Evolutionary conservation across 2,329 filamentous ascomycete genomes (phyloP).

Genomic region (Pseudogymnoascus sp.): DNA sequence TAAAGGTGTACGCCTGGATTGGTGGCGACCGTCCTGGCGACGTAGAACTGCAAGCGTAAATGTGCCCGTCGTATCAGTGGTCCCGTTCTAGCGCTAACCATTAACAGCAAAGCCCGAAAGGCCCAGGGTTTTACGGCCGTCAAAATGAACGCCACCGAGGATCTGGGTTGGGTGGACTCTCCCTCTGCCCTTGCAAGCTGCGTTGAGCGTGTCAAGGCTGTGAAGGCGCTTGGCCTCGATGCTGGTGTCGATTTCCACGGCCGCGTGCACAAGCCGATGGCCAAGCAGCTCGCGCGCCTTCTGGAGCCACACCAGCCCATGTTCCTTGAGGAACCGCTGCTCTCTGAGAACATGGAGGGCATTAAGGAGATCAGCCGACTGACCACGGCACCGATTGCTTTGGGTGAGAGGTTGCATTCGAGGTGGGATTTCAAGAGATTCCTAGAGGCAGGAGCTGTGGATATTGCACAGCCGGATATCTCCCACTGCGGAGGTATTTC

Average conservation of each 20-base stretch:
- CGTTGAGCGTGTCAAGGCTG: slow-evolving; percentile 59
- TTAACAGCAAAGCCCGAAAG: slow-evolving; percentile 44
- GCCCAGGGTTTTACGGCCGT: slow-evolving; percentile 58
- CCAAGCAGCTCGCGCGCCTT: slow-evolving; percentile 61
- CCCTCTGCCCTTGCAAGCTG: slow-evolving; percentile 54
- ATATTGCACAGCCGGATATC: slow-evolving; percentile 68
- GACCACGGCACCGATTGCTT: slow-evolving; percentile 58
- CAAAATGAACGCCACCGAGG: slow-evolving; percentile 76
- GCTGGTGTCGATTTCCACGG: slow-evolving; percentile 73
- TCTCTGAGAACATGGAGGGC: slow-evolving; percentile 59
- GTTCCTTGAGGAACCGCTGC: slow-evolving; percentile 69
- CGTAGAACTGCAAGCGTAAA: slow-evolving; percentile 54
- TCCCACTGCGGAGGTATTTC: slow-evolving; percentile 66
- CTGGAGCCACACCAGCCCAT: slow-evolving; percentile 61
- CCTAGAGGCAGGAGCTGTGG: slow-evolving; percentile 58
- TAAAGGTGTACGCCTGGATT: slow-evolving; percentile 73
- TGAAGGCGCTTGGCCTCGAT: slow-evolving; percentile 63
- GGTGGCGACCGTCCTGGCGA: slow-evolving; percentile 65
- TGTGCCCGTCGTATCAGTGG: slow-evolving; percentile 7
- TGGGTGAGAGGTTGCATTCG: slow-evolving; percentile 64
- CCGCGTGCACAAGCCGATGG: slow-evolving; percentile 71
- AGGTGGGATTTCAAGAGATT: slow-evolving; percentile 70
- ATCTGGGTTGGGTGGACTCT: slow-evolving; percentile 69
- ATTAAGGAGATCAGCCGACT: slow-evolving; percentile 52
- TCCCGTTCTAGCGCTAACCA: slow-evolving; percentile 10